Percentiles rank a stretch among this genome's conserved stretches.
These are phyloP conservation scores for Fusarium mexicanum DNA, from an alignment of 2,329 filamentous ascomycete genomes.

Conservation along the genomic window DNA sequence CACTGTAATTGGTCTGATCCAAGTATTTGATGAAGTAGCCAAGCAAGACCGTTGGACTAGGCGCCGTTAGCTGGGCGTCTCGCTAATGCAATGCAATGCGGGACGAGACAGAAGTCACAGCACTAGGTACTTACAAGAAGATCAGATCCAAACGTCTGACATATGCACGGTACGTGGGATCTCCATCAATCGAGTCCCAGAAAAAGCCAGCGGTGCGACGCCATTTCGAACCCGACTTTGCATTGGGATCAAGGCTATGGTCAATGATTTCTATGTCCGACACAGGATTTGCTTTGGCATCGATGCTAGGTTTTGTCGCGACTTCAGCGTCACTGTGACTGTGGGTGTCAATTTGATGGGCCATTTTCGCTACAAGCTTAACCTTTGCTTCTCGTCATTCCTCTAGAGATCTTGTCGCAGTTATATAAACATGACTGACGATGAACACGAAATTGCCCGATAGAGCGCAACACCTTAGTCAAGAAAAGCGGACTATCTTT, in stretches of 20 bases:
- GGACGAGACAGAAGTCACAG: neutral
- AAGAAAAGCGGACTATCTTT: neutral
- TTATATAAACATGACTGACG: neutral
- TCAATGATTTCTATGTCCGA: neutral
- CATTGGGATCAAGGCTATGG: neutral
- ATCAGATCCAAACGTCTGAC: neutral
- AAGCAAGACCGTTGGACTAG: neutral
- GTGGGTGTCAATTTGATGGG: neutral
- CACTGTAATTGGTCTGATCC: neutral
- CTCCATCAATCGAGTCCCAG: neutral
- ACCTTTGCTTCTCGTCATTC: fast-evolving
- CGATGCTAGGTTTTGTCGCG: neutral
- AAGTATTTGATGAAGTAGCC: neutral
- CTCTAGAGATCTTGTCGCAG: neutral
- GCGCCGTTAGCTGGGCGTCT: neutral
- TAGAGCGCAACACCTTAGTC: neutral
- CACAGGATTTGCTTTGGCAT: neutral
- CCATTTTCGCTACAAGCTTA: neutral
- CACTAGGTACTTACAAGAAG: neutral
- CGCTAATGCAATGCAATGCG: neutral
- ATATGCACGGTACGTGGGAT: neutral
- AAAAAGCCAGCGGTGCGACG: neutral
- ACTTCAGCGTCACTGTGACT: neutral
- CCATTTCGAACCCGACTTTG: neutral
- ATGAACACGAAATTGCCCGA: neutral